Evolutionary conservation across 192 early-diverging fungal species (phyloP).

Genomic region (Linnemannia schmuckeri): DNA sequence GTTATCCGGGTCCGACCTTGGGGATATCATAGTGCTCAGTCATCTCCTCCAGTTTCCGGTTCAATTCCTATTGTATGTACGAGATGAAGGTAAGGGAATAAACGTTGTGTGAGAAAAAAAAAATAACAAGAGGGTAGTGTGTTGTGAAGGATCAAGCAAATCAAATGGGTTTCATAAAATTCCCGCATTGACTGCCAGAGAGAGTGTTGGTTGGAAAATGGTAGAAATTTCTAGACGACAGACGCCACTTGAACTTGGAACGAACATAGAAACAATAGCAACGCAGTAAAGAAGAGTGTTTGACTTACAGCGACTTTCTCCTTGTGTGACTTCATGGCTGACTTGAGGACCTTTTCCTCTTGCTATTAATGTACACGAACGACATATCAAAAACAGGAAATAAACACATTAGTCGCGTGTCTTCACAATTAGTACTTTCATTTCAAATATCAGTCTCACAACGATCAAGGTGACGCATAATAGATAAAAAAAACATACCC

Average conservation of each 20-base stretch:
- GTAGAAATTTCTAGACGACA: conserved; percentile 1
- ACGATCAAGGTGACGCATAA: not conserved
- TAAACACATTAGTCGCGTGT: not conserved
- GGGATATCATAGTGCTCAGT: conserved; percentile 89
- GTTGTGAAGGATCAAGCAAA: not conserved
- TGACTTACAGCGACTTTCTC: conserved; percentile 76
- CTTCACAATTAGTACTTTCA: not conserved
- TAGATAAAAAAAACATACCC: conserved; percentile 61
- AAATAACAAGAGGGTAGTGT: no score
- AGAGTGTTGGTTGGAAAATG: not conserved
- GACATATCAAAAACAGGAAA: not conserved
- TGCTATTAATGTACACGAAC: conserved; percentile 56
- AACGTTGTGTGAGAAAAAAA: no score
- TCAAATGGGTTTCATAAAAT: not conserved
- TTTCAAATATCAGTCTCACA: not conserved
- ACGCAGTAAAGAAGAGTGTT: not conserved
- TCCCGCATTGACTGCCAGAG: not conserved
- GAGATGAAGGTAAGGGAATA: not conserved
- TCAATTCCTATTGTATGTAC: conserved; percentile 67
- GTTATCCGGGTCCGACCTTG: conserved; percentile 84
- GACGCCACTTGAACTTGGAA: not conserved
- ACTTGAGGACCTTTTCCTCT: conserved; percentile 75
- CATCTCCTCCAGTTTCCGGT: conserved; percentile 78
- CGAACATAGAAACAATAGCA: not conserved
- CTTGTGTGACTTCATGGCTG: conserved; percentile 78